These are phyloP conservation scores for Pistacia atlantica DNA, from an alignment of 345 rosid species.

Conservation along the genomic window DNA sequence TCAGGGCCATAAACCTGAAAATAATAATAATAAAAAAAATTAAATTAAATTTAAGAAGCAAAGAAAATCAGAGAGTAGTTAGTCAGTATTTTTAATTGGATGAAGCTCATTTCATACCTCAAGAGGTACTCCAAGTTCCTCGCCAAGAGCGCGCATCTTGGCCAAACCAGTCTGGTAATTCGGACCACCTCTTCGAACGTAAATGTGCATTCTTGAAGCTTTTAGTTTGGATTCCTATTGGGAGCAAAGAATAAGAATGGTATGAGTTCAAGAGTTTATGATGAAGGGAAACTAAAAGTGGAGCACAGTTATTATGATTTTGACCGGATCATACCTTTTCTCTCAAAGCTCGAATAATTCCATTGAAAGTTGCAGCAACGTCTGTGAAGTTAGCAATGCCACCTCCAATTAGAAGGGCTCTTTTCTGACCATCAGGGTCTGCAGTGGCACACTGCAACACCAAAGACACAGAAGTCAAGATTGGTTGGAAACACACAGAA, in stretches of 20 bases:
- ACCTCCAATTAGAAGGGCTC: slow-evolving; percentile 95
- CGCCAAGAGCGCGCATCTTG: slow-evolving; percentile 82
- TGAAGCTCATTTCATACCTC: slow-evolving; percentile 53
- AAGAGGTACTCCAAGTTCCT: slow-evolving; percentile 81
- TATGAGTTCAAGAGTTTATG: neutral
- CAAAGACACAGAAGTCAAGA: neutral
- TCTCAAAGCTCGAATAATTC: slow-evolving; percentile 83
- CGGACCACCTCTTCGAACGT: slow-evolving; percentile 94
- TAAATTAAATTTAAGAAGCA: neutral
- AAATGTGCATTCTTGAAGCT: slow-evolving; percentile 93
- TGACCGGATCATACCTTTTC: slow-evolving; percentile 63
- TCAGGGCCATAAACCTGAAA: slow-evolving; percentile 93
- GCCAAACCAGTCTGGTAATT: slow-evolving; percentile 90
- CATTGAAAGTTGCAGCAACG: slow-evolving; percentile 94
- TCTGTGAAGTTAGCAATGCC: slow-evolving; percentile 98
- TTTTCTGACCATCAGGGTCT: slow-evolving; percentile 86
- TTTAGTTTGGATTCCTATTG: slow-evolving; percentile 80
- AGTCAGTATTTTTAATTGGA: neutral
- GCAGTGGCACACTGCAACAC: slow-evolving; percentile 82
- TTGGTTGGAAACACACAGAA: neutral
- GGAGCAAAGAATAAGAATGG: neutral
- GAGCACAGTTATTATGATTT: neutral
- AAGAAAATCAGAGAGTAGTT: neutral
- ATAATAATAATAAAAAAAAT: neutral
- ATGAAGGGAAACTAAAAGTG: neutral